Base-by-base conservation (phyloP, 2,329 filamentous ascomycete genomes). In the Colletotrichum sp. region DNA sequence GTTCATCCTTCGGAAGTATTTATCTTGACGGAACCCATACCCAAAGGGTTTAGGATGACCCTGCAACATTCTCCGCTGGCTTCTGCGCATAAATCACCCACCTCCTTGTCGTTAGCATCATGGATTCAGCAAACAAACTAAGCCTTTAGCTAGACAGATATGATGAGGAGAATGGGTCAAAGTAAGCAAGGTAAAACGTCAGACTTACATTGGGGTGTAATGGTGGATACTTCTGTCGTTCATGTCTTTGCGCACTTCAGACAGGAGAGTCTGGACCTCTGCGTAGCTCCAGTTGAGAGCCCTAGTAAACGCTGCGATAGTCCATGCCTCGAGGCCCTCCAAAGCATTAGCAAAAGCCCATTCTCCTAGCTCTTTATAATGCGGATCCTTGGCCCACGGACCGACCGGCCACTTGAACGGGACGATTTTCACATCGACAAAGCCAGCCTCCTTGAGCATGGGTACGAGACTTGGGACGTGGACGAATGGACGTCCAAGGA, bases 291-390 rank as follows among this genome's bases (percentile, higher is more conserved):
- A 81, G 0, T 78, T 76, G 6, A 81, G 52, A 18, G 52, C 70
- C 2, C 70, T n/a, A 2, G 62, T 52, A 0, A 71, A 18, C 1
- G 70, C 32, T 2, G 70, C 70, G 26, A 72, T 67, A 4, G 18
- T 49, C 26, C n/a, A 68, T 1, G 4, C 70, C 5, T 72, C 63
- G 2, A 72, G 9, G 0, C 71, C 71, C 7, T 57, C 63, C 10
- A 28, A 6, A 28, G 32, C 10, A 15, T 72, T 72, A 1, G 15
- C 49, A 7, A 49, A 34, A 7, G 3, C 15, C 79, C 83, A 84
- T 16, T 69, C 67, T 6, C 85, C 84, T 6, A 85, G 77, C 73
- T 83, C 80, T 75, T 85, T 84, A 66, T 83, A 78, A 69, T 80
- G 78, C 9, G 72, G 69, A 59, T 84, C 82, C 30, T 81, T 81